phyloP scores from a whole-genome alignment of 2,329 filamentous ascomycete species.

The Talaromyces islandicus region DNA sequence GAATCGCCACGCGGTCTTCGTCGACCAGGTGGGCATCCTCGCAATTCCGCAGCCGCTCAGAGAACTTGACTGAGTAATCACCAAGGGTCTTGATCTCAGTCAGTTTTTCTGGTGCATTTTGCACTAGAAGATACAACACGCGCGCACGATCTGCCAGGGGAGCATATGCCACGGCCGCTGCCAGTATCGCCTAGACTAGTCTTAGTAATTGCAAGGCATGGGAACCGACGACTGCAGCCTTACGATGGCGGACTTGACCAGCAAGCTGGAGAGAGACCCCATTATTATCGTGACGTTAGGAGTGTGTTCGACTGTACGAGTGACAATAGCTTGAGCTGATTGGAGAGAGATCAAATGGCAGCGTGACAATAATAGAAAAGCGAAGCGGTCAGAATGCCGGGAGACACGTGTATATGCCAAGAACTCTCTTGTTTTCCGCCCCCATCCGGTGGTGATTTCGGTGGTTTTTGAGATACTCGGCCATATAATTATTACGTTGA shows the following conservation, averaged over 20 bases:
- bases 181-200: neutral
- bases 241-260: neutral
- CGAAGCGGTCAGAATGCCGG: neutral
- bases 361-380: neutral
- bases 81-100: constrained; percentile 7
- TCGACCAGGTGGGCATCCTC: constrained; percentile 14
- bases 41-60: constrained; percentile 14
- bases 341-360: neutral
- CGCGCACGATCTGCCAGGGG: neutral
- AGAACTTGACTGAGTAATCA: constrained; percentile 7
- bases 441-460: neutral
- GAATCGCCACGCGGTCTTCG: constrained; percentile 6
- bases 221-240: neutral
- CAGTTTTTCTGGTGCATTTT: constrained; percentile 12
- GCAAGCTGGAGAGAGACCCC: neutral
- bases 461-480: neutral
- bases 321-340: too few relatives aligned
- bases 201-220: neutral
- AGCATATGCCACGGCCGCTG: neutral
- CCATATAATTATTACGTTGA: too few relatives aligned
- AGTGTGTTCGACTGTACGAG: neutral
- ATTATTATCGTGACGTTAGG: neutral
- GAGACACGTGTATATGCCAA: neutral
- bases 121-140: constrained; percentile 5
- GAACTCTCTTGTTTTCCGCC: neutral